Base-by-base conservation (phyloP, 176 grass and related monocot genomes). In the Avena atlantica region DNA sequence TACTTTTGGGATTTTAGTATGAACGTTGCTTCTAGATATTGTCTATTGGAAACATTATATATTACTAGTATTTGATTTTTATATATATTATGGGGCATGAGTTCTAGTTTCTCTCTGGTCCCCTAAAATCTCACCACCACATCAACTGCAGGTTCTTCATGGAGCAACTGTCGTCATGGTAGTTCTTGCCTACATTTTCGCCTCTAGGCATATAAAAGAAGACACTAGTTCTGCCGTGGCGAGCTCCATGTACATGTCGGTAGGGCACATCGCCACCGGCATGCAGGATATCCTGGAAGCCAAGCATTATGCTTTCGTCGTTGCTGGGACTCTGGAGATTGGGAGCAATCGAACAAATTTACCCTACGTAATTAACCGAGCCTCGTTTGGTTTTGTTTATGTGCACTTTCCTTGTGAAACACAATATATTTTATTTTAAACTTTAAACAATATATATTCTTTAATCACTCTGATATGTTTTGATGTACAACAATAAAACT, bases 231-330 rank as follows among this genome's bases (percentile, higher is more conserved):
- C 15, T 6, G 8, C 37, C 24, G 12, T 45, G 6, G 6, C 20
- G 12, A 31, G 17, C 29, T 6, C 21, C 73, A 57, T 87, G 80
- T 56, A 52, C 0, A 34, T 40, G 21, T 24, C 80, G 17, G 21
- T 83, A 53, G 40, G 12, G 31, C 89, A 64, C 56, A 4, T 83
- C 34, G 74, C 79, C 45, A 65, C 65, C 56, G 78, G 61, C 80
- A 17, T 90, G 55, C 79, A 65, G 0, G 55, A 23, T 17, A 45
- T 90, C 7, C 6, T 79, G 0, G 55, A 87, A 15, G 80, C 84
- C 21, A 86, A 87, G 66, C 80, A 45, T 16, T 72, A 56, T 2
- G 74, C 80, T 34, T 15, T 24, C 56, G 34, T 81, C 55, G 44
- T 79, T 13, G 84, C 89, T 42, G 40, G 1, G 23, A 19, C 64